Evolutionary conservation across 495 filamentous ascomycete genomes (phyloP).

Genomic region (Neurospora sp.): DNA sequence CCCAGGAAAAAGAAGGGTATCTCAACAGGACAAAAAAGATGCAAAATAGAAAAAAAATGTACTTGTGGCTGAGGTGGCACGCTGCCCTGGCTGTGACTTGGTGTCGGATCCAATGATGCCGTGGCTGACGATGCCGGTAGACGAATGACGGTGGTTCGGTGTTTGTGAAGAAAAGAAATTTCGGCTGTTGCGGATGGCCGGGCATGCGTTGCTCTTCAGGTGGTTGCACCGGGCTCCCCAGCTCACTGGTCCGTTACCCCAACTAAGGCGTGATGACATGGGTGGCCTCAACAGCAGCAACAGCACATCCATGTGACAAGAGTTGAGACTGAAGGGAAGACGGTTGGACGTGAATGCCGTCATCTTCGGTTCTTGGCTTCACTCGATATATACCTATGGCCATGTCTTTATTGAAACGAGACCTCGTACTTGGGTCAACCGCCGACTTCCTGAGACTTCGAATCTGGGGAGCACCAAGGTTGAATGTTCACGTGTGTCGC

Average conservation of each 20-base stretch:
- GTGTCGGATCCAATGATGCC: neutral
- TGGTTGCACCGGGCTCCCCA: neutral
- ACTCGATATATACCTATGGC: neutral
- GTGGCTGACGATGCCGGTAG: neutral
- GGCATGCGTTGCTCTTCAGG: neutral
- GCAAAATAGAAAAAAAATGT: neutral
- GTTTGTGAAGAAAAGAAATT: conserved; percentile 10
- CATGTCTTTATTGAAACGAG: neutral
- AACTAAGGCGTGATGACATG: neutral
- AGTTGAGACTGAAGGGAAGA: neutral
- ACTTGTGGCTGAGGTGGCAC: neutral
- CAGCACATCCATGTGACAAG: neutral
- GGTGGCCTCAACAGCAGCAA: neutral
- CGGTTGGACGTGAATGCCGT: neutral
- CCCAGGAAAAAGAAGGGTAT: neutral
- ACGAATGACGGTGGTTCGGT: neutral
- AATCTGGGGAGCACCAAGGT: neutral
- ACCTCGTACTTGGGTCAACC: neutral
- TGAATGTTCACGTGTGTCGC: neutral
- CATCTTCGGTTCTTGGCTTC: neutral
- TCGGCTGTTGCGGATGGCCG: conserved; percentile 16
- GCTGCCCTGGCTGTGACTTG: neutral
- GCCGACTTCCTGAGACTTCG: too few species aligned
- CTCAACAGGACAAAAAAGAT: neutral
- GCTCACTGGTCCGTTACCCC: neutral